Evolutionary conservation across 2,329 filamentous ascomycete genomes (phyloP).

Genomic region (Phaeosphaeria sp.): DNA sequence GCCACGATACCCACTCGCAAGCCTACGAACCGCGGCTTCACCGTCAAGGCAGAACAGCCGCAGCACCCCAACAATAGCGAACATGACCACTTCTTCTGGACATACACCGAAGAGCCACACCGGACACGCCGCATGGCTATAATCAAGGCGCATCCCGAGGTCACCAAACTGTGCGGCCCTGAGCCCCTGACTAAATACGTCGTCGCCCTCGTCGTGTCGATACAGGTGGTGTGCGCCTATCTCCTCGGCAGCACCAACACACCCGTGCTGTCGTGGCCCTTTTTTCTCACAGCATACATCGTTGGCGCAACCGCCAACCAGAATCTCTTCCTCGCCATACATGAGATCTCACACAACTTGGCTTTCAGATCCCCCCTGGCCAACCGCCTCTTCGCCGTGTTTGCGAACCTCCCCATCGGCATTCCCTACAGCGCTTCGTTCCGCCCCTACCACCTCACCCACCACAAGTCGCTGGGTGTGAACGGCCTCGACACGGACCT

Average conservation of each 20-base stretch:
- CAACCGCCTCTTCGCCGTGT: constrained; percentile 87
- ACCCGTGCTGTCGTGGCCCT: constrained; percentile 80
- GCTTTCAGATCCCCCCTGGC: constrained; percentile 81
- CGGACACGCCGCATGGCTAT: constrained; percentile 88
- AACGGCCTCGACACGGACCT: constrained; percentile 96
- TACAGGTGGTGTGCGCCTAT: constrained; percentile 81
- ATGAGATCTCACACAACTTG: constrained; percentile 98
- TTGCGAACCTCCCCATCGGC: constrained; percentile 95
- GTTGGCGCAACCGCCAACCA: constrained; percentile 96
- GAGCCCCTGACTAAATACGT: constrained; percentile 96
- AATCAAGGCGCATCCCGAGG: constrained; percentile 97
- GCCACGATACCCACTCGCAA: constrained; percentile 36
- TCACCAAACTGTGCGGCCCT: constrained; percentile 95
- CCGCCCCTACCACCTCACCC: constrained; percentile 96
- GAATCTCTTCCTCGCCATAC: constrained; percentile 97
- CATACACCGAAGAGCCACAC: constrained; percentile 97
- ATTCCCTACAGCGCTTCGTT: constrained; percentile 97
- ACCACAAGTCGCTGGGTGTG: constrained; percentile 98
- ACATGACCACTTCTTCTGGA: constrained; percentile 87
- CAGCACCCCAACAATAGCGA: constrained; percentile 26
- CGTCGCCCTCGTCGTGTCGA: constrained; percentile 79
- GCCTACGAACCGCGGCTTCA: constrained; percentile 29
- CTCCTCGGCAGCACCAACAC: constrained; percentile 77
- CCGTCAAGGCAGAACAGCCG: constrained; percentile 27
- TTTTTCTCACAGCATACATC: constrained; percentile 86